Conservation (phyloP, 495 filamentous ascomycete species). For the Aspergillus cavernicola region DNA sequence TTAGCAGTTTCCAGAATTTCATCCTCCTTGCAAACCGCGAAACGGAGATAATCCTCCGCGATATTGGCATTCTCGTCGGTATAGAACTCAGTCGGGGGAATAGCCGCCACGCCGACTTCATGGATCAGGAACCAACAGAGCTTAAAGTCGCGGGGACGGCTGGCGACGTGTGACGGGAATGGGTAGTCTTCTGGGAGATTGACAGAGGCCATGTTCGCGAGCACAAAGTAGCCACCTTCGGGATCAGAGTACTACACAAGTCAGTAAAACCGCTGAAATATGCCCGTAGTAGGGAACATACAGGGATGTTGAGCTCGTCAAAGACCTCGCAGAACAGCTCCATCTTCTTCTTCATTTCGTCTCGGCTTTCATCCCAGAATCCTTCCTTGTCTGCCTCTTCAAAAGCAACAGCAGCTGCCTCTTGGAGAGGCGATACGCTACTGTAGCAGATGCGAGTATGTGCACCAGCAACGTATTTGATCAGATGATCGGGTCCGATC, state of each 20-base stretch:
- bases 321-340: constrained; percentile 80
- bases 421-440: constrained; percentile 87
- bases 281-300: constrained; percentile 23
- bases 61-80: constrained; percentile 76
- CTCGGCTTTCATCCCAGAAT: constrained; percentile 85
- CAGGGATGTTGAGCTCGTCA: constrained; percentile 80
- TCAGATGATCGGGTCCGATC: constrained; percentile 81
- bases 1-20: constrained; percentile 85
- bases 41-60: constrained; percentile 88
- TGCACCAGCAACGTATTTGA: constrained; percentile 87
- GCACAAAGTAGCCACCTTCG: constrained; percentile 94
- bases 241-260: constrained; percentile 68
- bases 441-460: constrained; percentile 97
- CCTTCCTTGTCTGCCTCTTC: constrained; percentile 78
- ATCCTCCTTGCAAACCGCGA: constrained; percentile 96
- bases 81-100: constrained; percentile 96
- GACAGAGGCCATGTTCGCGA: constrained; percentile 86
- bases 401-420: constrained; percentile 93
- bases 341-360: constrained; percentile 90
- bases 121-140: constrained; percentile 94
- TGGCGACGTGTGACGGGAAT: constrained; percentile 84
- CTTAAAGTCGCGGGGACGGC: constrained; percentile 86
- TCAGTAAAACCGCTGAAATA: not conserved
- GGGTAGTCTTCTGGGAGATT: constrained; percentile 74
- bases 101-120: constrained; percentile 91